Base-by-base conservation (phyloP, 192 early-diverging fungal species). In the Dissophora globulifera region DNA sequence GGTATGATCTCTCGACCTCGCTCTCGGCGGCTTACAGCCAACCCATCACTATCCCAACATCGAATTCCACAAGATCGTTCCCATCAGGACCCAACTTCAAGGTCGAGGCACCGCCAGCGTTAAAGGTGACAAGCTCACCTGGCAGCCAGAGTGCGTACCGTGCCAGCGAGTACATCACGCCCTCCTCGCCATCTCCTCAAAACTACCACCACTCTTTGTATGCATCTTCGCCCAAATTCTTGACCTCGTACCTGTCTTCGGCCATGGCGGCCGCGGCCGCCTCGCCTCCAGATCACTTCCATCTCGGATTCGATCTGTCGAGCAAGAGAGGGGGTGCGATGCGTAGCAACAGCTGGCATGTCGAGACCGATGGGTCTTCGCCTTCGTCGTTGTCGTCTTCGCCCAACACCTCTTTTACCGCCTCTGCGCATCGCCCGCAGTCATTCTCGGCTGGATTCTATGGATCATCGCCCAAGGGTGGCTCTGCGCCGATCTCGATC, bases 1-100 rank as follows among this genome's bases (percentile, higher is more conserved):
- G 80, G 29, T 81, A 81, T 60, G 75, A 81, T 31, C 69, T 81
- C 32, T 60, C 65, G 3, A 52, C 59, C 17, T 81, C 80, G n/a
- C 69, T 81, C 32, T 72, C 75, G 12, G 80, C 74, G 1, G 79
- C 79, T 13, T 68, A 58, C 31, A 61, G 31, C 20, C 56, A 78
- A 19, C 67, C 74, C 6, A 66, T 31, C 15, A 16, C 48, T 6
- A 71, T 63, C 25, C 69, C 62, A 1, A 45, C 30, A 20, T 22
- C 38, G 2, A 33, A 33, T 31, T 16, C 64, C 26, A 17, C 58
- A 50, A 17, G 16, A 72, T 26, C 50, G 32, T 22, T 26, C 41
- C 11, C 50, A 32, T 2, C 19, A 48, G 46, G 10, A 38, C 35
- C 9, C 31, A 46, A 46, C 4, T 8, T 30, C 27, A 59, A 48